These are phyloP conservation scores for Polytolypa hystricis DNA, from an alignment of 2,329 filamentous ascomycete species.

Conservation along the genomic window DNA sequence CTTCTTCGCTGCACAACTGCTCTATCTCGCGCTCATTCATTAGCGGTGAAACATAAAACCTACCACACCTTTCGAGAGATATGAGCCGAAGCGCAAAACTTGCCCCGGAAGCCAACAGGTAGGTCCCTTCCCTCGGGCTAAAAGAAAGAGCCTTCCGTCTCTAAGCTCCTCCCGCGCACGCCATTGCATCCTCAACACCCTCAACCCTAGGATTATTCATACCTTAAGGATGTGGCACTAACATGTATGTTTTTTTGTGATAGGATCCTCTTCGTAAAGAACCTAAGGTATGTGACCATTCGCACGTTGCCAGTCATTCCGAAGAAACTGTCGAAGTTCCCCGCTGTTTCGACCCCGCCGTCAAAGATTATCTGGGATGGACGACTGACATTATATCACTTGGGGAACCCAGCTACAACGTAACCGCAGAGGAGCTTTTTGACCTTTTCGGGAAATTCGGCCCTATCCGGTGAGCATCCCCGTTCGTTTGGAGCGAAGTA, in stretches of 20 bases:
- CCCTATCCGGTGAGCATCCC: conserved; percentile 65
- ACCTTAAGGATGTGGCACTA: conserved; percentile 3
- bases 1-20: too few relatives aligned
- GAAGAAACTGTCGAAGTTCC: too few relatives aligned
- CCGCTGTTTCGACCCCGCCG: conserved; percentile 5
- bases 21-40: too few relatives aligned
- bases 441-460: conserved; percentile 98
- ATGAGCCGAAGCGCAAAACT: conserved; percentile 96
- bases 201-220: conserved; percentile 12
- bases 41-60: too few relatives aligned
- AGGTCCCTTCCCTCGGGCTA: conserved; percentile 39
- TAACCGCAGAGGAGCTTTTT: conserved; percentile 94
- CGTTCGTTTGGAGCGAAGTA: conserved; percentile 7
- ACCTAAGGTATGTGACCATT: conserved; percentile 69
- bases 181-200: too few relatives aligned
- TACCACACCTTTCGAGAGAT: conserved; percentile 53
- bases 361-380: conserved; percentile 3
- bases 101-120: conserved; percentile 99
- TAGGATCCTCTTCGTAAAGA: conserved; percentile 99
- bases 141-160: conserved; percentile 21
- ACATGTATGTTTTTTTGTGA: conserved; percentile 9
- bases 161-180: conserved; percentile 17
- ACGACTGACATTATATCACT: not conserved
- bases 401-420: conserved; percentile 73
- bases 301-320: not conserved